Conservation (phyloP, 2,329 filamentous ascomycete species). For the Endoconidiophora laricicola region DNA sequence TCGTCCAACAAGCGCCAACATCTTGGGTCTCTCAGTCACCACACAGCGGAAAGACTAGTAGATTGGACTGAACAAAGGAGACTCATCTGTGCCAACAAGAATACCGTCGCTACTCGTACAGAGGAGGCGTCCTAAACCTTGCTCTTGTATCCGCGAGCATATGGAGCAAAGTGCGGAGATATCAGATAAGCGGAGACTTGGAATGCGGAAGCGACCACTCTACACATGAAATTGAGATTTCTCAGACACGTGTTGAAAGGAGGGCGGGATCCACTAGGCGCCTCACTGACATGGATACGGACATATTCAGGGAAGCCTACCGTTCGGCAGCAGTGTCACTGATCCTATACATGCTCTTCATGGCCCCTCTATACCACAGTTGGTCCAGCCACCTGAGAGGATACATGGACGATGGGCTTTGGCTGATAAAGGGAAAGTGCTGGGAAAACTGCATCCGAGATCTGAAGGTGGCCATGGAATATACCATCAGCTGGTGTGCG, state of each 20-base stretch:
- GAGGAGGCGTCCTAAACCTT: background rate
- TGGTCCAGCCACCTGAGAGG: background rate
- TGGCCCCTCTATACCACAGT: background rate
- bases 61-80: background rate
- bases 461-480: background rate
- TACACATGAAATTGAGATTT: background rate
- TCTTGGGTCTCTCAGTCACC: no score
- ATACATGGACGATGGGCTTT: background rate
- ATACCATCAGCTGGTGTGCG: background rate
- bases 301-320: no score
- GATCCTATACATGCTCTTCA: no score
- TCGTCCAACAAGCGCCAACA: no score
- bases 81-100: background rate
- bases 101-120: background rate
- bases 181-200: background rate
- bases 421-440: background rate
- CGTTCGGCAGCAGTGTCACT: no score
- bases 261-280: no score
- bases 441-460: no score
- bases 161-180: background rate
- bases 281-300: no score
- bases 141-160: no score
- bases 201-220: conserved; percentile 1
- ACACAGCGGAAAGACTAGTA: background rate
- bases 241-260: no score